Conservation (phyloP, 2,329 filamentous ascomycete genomes). For the Tolypocladium guangdongense region DNA sequence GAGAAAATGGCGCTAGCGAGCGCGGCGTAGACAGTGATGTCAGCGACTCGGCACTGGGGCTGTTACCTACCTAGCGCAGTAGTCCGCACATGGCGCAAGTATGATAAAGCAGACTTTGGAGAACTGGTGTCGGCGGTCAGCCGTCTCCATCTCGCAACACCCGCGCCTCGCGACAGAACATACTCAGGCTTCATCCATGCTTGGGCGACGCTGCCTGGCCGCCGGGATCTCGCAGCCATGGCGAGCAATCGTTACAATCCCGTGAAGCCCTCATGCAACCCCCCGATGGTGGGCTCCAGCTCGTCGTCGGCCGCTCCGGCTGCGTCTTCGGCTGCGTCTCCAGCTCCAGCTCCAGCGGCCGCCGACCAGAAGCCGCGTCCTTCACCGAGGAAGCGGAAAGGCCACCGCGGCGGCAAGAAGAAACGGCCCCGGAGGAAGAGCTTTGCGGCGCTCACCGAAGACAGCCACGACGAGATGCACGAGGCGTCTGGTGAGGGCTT, state of each 20-base stretch:
- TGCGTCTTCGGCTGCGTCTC: constrained; percentile 2
- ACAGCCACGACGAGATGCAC: constrained; percentile 29
- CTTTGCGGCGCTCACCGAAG: constrained; percentile 57
- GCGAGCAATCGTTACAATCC: neutral
- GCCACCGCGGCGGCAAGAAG: constrained; percentile 68
- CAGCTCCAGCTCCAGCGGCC: neutral
- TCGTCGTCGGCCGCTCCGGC: constrained; percentile 2
- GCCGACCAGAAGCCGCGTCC: constrained; percentile 6
- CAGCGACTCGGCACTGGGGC: neutral
- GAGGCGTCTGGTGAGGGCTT: constrained; percentile 28
- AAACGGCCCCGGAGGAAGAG: constrained; percentile 68
- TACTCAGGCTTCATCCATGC: neutral
- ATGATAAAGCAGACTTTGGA: neutral
- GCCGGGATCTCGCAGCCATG: neutral
- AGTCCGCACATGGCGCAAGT: no score
- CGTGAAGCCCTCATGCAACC: neutral
- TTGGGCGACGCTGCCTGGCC: neutral
- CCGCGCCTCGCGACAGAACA: neutral
- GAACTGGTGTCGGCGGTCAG: neutral
- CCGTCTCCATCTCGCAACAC: neutral
- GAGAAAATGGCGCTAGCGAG: neutral
- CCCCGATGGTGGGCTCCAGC: neutral
- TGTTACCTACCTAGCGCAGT: no score
- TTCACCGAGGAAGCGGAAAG: constrained; percentile 50
- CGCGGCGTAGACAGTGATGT: neutral